Conservation (phyloP, 2,329 filamentous ascomycete species). For the Colletotrichum endophyticum region DNA sequence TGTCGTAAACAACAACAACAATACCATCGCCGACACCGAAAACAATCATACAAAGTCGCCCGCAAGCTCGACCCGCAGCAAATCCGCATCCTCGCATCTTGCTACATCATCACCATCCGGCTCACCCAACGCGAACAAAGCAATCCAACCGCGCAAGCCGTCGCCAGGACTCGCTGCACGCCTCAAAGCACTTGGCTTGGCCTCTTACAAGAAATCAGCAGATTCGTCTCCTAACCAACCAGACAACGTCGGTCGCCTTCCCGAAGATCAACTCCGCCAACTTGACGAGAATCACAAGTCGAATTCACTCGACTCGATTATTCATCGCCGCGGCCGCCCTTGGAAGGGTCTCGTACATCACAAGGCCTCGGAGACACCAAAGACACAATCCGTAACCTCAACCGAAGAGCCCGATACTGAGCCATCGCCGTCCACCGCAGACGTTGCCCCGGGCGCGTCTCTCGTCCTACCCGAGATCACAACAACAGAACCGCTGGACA, state of each 20-base stretch:
- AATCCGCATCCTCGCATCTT: not conserved
- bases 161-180: slow-evolving; percentile 69
- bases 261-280: slow-evolving; percentile 72
- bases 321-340: slow-evolving; percentile 71
- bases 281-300: slow-evolving; percentile 72
- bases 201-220: slow-evolving; percentile 43
- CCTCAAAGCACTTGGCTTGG: slow-evolving; percentile 69
- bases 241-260: slow-evolving; percentile 69
- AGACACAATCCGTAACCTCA: not conserved
- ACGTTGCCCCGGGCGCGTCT: slow-evolving; percentile 29
- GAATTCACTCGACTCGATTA: slow-evolving; percentile 51
- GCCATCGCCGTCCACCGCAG: slow-evolving; percentile 12
- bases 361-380: slow-evolving; percentile 40
- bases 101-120: slow-evolving; percentile 22
- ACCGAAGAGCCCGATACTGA: not conserved
- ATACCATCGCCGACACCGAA: slow-evolving; percentile 25
- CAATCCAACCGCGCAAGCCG: slow-evolving; percentile 55
- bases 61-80: not conserved
- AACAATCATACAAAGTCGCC: slow-evolving; percentile 8
- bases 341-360: slow-evolving; percentile 71
- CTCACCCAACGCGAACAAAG: slow-evolving; percentile 30
- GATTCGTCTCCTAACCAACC: slow-evolving; percentile 24
- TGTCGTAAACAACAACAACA: slow-evolving; percentile 24
- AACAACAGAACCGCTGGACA: slow-evolving; percentile 56
- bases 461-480: slow-evolving; percentile 55